A percentile compares a stretch with the other conserved stretches of the same genome.
Conservation (phyloP, 768 basidiomycete species). For the Psilocybe cyanescens region DNA sequence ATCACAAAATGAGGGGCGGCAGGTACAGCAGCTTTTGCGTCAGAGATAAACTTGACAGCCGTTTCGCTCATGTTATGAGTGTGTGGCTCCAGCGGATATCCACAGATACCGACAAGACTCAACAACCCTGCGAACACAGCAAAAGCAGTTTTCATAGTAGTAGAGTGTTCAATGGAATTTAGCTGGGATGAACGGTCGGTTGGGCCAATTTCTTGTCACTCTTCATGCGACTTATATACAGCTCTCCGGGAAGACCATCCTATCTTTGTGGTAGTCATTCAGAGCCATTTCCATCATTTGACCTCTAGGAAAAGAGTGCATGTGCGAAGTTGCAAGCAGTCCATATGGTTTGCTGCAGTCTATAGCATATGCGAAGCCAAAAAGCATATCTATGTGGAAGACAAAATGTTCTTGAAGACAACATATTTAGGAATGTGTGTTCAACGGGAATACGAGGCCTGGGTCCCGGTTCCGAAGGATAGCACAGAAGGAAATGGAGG, state of each 20-base stretch:
- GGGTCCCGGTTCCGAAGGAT: constrained; percentile 1
- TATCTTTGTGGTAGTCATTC: not conserved
- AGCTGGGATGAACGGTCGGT: not conserved
- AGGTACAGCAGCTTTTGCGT: constrained; percentile 30
- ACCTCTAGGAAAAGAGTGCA: not conserved
- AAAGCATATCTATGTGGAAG: constrained; percentile 2
- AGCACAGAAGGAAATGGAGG: not conserved
- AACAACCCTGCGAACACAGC: constrained; percentile 12
- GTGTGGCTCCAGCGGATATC: constrained; percentile 10
- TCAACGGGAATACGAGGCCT: constrained; percentile 1
- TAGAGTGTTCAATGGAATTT: not conserved
- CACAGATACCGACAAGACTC: constrained; percentile 7
- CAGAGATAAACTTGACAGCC: constrained; percentile 11
- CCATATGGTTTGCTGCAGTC: constrained; percentile 1
- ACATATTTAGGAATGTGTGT: not conserved
- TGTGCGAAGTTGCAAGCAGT: not conserved
- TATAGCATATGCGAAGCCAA: not conserved
- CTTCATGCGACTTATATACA: constrained; percentile 6
- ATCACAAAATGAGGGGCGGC: constrained; percentile 56
- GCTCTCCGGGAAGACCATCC: not conserved
- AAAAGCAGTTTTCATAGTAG: constrained; percentile 11
- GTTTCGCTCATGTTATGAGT: constrained; percentile 13
- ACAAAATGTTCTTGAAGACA: constrained; percentile 5
- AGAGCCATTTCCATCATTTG: not conserved
- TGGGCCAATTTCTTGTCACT: not conserved